These are phyloP conservation scores for Suillus decipiens DNA, from an alignment of 768 basidiomycete genomes.

Conservation along the genomic window DNA sequence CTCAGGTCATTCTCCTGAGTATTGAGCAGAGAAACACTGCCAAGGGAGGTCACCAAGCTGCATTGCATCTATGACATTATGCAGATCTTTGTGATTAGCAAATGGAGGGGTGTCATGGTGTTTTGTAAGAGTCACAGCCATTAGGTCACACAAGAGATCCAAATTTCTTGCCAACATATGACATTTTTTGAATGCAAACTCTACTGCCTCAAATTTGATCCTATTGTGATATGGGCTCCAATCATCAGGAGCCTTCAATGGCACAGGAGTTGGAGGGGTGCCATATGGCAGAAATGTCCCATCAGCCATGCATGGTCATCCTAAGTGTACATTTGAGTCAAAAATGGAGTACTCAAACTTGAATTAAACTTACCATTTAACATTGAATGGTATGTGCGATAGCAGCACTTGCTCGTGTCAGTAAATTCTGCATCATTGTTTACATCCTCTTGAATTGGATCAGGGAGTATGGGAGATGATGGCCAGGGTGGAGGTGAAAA, in stretches of 20 bases:
- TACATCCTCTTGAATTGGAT: neutral
- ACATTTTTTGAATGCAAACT: slow-evolving; percentile 20
- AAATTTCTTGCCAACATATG: slow-evolving; percentile 25
- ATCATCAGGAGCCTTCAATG: neutral
- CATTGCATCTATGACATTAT: slow-evolving; percentile 27
- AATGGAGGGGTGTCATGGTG: slow-evolving; percentile 25
- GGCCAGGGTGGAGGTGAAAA: neutral
- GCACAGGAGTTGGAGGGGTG: slow-evolving; percentile 11
- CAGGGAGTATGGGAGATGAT: neutral
- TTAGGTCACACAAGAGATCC: slow-evolving; percentile 20
- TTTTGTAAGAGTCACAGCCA: slow-evolving; percentile 16
- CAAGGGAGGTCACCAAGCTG: slow-evolving; percentile 30
- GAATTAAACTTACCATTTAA: slow-evolving; percentile 8
- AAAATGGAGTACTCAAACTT: slow-evolving; percentile 5
- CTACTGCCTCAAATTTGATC: slow-evolving; percentile 22
- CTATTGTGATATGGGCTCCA: slow-evolving; percentile 9
- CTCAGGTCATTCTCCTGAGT: slow-evolving; percentile 19
- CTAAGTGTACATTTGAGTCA: slow-evolving; percentile 4
- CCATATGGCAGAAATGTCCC: slow-evolving; percentile 9
- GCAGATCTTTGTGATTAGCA: slow-evolving; percentile 21
- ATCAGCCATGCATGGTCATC: slow-evolving; percentile 8
- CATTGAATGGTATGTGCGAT: neutral
- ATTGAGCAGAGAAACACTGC: slow-evolving; percentile 25
- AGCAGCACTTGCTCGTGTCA: neutral
- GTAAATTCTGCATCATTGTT: neutral